phyloP scores from a whole-genome alignment of 768 basidiomycete species.

The Boletus subparvulus region DNA sequence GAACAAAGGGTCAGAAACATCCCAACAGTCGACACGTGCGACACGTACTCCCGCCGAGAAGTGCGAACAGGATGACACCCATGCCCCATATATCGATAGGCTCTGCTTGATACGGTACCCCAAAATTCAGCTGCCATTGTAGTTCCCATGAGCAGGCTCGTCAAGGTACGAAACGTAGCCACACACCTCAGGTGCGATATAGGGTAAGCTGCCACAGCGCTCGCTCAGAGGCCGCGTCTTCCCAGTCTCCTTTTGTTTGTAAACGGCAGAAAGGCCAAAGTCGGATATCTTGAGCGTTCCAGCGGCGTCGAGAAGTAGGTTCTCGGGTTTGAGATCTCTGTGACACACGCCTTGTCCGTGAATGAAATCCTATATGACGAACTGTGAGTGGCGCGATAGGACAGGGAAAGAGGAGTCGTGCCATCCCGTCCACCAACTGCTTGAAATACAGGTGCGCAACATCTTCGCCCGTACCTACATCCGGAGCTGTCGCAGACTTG shows the following conservation, averaged over 20 bases:
- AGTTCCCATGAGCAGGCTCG: background rate
- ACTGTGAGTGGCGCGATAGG: background rate
- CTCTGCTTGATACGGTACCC: conserved; percentile 78
- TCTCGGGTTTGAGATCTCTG: conserved; percentile 96
- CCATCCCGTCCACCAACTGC: conserved; percentile 83
- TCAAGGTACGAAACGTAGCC: background rate
- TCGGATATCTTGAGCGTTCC: conserved; percentile 92
- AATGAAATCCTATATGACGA: conserved; percentile 63
- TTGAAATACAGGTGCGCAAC: conserved; percentile 88
- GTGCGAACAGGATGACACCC: conserved; percentile 90
- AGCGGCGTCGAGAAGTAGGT: conserved; percentile 79
- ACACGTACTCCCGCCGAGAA: conserved; percentile 83
- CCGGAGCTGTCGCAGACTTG: conserved; percentile 61
- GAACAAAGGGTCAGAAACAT: background rate
- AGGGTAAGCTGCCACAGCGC: conserved; percentile 89
- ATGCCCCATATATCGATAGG: conserved; percentile 96
- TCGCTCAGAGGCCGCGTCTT: conserved; percentile 75
- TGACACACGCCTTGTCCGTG: conserved; percentile 92
- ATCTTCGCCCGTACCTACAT: conserved; percentile 83
- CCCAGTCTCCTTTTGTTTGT: conserved; percentile 77
- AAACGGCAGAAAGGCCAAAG: conserved; percentile 92
- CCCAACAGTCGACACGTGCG: background rate
- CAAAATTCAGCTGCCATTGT: conserved; percentile 55
- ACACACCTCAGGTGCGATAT: conserved; percentile 89
- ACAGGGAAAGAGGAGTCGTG: conserved; percentile 34